Evolutionary conservation across 2,329 filamentous ascomycete genomes (phyloP).

Genomic region (Penicillium occitanis): DNA sequence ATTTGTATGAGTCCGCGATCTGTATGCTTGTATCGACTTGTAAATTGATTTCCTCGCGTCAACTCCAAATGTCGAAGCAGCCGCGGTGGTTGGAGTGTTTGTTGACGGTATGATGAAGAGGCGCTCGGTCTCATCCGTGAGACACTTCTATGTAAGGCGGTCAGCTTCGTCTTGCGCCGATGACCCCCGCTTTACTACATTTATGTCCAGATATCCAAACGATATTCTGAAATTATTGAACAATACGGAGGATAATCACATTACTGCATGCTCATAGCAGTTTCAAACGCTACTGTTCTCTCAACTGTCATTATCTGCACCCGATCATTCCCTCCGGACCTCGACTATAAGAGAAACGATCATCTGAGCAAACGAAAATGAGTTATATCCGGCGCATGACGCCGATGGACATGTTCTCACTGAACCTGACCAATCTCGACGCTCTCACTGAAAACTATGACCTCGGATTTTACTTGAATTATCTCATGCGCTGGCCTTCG

Average conservation of each 20-base stretch:
- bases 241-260: background rate
- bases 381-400: slow-evolving; percentile 82
- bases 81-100: slow-evolving; percentile 2
- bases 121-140: slow-evolving; percentile 11
- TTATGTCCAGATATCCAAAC: background rate
- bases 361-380: slow-evolving; percentile 52
- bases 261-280: background rate
- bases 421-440: slow-evolving; percentile 94
- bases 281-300: no score
- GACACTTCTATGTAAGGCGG: slow-evolving; percentile 19
- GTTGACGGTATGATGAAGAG: background rate
- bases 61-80: background rate
- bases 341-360: background rate
- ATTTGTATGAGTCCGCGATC: background rate
- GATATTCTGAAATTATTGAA: background rate
- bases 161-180: slow-evolving; percentile 7
- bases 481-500: slow-evolving; percentile 92
- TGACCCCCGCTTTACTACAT: background rate
- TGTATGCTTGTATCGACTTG: background rate
- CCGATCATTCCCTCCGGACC: background rate
- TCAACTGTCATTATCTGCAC: background rate
- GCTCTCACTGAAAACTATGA: slow-evolving; percentile 98
- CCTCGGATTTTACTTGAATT: slow-evolving; percentile 90
- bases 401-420: slow-evolving; percentile 78
- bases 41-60: background rate